These are phyloP conservation scores for Penicillium vulpinum DNA, from an alignment of 2,329 filamentous ascomycete species.

Conservation along the genomic window DNA sequence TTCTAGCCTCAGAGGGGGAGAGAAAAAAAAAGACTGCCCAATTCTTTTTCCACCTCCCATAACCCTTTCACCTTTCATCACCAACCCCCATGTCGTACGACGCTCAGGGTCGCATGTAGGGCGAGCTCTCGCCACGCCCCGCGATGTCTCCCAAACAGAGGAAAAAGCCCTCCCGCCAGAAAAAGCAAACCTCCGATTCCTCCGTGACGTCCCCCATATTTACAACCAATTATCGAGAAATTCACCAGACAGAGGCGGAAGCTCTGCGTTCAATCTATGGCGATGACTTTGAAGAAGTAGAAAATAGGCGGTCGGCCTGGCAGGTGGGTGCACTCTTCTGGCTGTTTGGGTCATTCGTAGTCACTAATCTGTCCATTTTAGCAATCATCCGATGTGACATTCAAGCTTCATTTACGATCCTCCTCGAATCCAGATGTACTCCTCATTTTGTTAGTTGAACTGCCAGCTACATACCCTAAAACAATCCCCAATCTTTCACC, in stretches of 20 bases:
- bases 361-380: conserved; percentile 33
- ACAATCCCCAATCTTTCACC: conserved; percentile 72
- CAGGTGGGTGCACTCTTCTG: conserved; percentile 58
- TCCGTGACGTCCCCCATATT: conserved; percentile 35
- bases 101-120: conserved; percentile 25
- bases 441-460: conserved; percentile 71
- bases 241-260: conserved; percentile 84
- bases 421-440: conserved; percentile 70
- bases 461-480: conserved; percentile 90
- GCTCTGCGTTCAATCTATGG: conserved; percentile 85
- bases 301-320: conserved; percentile 73
- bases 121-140: conserved; percentile 35
- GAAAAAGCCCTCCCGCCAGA: conserved; percentile 40
- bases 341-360: conserved; percentile 6
- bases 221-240: conserved; percentile 70
- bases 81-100: conserved; percentile 17
- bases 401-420: conserved; percentile 76
- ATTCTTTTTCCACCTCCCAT: conserved; percentile 3
- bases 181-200: conserved; percentile 35
- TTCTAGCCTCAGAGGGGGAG: conserved; percentile 1
- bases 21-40: conserved; percentile 10
- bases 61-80: background rate
- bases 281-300: conserved; percentile 78
- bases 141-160: conserved; percentile 50
- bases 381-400: conserved; percentile 76